Evolutionary conservation across 1,284 basidiomycete genomes (phyloP), one percentile per base, ranked within the genome.

Genomic region (Puccinia novopanici): DNA sequence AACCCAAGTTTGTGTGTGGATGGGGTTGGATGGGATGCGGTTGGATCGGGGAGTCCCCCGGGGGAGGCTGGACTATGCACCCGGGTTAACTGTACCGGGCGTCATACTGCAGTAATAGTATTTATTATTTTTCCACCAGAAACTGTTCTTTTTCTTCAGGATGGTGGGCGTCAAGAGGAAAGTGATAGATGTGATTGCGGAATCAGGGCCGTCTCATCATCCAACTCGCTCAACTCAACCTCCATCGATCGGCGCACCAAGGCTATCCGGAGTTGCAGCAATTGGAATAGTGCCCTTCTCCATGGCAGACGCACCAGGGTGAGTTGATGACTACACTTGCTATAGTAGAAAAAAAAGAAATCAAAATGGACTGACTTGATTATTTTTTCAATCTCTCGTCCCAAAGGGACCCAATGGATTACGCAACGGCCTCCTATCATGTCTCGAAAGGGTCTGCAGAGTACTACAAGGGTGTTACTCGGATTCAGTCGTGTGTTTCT

Each of bases 281-380:
- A 24, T 13, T 78, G 75, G 75, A 78, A 78, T 30, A 68, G 48
- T n/a, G 75, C 75, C 3, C 37, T 78, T 0, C 65, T 78, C n/a
- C 75, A 78, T 24, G 75, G 75, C n/a, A 67, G 75, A 78, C 27
- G 75, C n/a, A 67, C 75, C 6, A 70, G 75, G 63, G 75, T 70
- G n/a, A 57, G 10, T 55, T n/a, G n/a, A n/a, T 13, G 48, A 24
- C 34, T 65, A 2, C 22, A 6, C 4, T 9, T 3, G 9, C 34
- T 22, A 34, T 63, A 19, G n/a, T 8, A 30, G 10, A 15, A 24
- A n/a, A 9, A 67, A 24, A 67, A 30, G 1, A 22, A 67, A 67
- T 50, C 24, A n/a, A n/a, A 42, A 1, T 48, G 42, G 6, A 19
- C 12, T n/a, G n/a, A n/a, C n/a, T n/a, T 50, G 12, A 71, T 19